Base-by-base conservation (phyloP, 129 eudicot genomes). In the Lactuca saligna region DNA sequence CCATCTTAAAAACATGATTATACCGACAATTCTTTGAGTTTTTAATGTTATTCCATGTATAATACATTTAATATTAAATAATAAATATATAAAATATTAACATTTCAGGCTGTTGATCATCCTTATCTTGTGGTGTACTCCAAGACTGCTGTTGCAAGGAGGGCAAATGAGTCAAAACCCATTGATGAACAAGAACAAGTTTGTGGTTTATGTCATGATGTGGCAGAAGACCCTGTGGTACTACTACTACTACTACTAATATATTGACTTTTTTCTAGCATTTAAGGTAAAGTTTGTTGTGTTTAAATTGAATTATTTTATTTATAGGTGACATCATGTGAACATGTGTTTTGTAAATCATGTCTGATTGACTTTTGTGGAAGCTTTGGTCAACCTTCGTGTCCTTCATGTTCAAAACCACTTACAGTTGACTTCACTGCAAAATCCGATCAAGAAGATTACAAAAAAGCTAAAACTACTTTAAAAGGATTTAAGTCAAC, bases 91-190 rank as follows among this genome's bases (percentile, higher is more conserved):
- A 25, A 34, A 41, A 55, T 56, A 7, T 37, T 14, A 60, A 66
- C 8, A 29, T 33, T 46, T 69, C 78, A 93, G 96, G 98, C 98
- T 61, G 96, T 93, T 71, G 87, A 93, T 71, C 98, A 92, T 75
- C 98, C 98, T 61, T 87, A 93, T 75, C 97, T 93, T 68, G 97
- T 89, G 79, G 87, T 82, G 17, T 93, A 84, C 66, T 93, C 98
- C 70, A 81, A 74, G 56, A 5, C 86, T 41, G 83, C 96, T 72
- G 63, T 68, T 75, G 85, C 55, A 51, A 79, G 63, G 62, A 77
- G 57, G 72, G 82, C 72, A 68, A 64, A 38, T 17, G 66, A 53
- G 71, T 57, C 35, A 50, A 86, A 76, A 42, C 56, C 72, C 42
- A 71, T 12, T 39, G 80, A 51, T 73, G 87, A 85, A 63, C 85